A percentile compares a stretch with the other conserved stretches of the same genome.
These are phyloP conservation scores for Cerioporus squamosus DNA, from an alignment of 1,284 basidiomycete genomes.

Conservation along the genomic window DNA sequence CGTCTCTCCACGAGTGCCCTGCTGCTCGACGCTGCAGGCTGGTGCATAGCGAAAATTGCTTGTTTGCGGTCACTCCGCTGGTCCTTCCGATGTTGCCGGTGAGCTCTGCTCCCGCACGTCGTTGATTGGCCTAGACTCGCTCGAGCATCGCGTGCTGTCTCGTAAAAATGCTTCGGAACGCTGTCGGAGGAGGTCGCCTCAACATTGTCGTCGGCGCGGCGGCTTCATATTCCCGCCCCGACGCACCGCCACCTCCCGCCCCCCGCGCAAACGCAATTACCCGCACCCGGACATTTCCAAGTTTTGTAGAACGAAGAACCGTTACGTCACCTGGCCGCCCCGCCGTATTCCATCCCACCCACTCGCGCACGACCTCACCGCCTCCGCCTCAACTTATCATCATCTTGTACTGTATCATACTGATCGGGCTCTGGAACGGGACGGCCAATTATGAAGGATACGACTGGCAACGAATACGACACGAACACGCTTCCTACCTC, in stretches of 20 bases:
- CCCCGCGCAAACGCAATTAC: constrained; percentile 8
- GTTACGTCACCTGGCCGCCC: constrained; percentile 26
- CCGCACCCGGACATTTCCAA: constrained; percentile 16
- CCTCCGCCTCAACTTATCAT: constrained; percentile 8
- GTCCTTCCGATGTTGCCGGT: constrained; percentile 26
- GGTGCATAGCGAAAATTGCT: constrained; percentile 31
- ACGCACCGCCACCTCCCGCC: constrained; percentile 2
- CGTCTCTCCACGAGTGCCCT: constrained; percentile 38
- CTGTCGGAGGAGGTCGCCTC: constrained; percentile 8
- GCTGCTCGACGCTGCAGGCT: constrained; percentile 51
- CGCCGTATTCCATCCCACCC: constrained; percentile 21
- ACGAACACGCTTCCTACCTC: constrained; percentile 18
- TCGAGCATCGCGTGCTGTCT: constrained; percentile 15
- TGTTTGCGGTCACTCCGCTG: constrained; percentile 8
- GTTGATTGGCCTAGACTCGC: constrained; percentile 42
- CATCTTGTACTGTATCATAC: constrained; percentile 25
- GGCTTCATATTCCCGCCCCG: constrained; percentile 6
- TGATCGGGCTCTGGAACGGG: constrained; percentile 28
- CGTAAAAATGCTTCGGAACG: constrained; percentile 11
- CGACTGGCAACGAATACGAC: constrained; percentile 22
- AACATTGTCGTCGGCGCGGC: constrained; percentile 4
- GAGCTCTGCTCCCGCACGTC: constrained; percentile 33
- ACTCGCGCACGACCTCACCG: constrained; percentile 12
- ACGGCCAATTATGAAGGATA: constrained; percentile 31
- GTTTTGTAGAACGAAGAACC: constrained; percentile 26